Base-by-base conservation (phyloP, 2,329 filamentous ascomycete genomes). In the Lasiodiplodia sp. region DNA sequence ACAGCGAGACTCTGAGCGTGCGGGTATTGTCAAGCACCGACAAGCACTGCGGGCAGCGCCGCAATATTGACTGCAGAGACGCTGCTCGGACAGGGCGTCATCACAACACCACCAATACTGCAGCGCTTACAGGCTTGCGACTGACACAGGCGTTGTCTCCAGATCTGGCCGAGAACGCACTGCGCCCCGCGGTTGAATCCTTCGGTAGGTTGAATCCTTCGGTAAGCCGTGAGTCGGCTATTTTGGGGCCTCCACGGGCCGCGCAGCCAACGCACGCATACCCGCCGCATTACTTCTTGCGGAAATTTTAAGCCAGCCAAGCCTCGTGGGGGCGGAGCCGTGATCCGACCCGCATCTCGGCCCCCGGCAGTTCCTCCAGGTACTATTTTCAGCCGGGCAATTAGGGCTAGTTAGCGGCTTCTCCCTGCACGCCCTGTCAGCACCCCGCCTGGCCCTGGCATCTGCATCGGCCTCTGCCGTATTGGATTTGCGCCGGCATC, bases 61-160 rank as follows among this genome's bases (percentile, higher is more conserved):
- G 34, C 11, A 58, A 21, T 58, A 58, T 58, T 58, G 56, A 44
- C 56, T 58, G 56, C 56, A 58, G 56, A 58, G 37, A 16, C 18
- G 23, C 28, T 21, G 53, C 52, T 55, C 2, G 23, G 52, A 55
- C 25, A 55, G 52, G 23, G 23, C 52, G 3, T 34, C n/a, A 12
- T 18, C 53, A 34, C 31, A 5, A 11, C 31, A 25, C n/a, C 56
- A 40, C 56, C 16, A 25, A 16, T 40, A 7, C 31, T 58, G 56
- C 53, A 21, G 53, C 31, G 53, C 53, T 56, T n/a, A 55, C 25
- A 18, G 52, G 25, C 52, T 34, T 55, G 52, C n/a, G 51, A 25
- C 49, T 18, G 23, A 55, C 25, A 4, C 52, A 28, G 52, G 52
- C 25, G 25, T 31, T 55, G 52, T 28, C n/a, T 28, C 52, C 52